phyloP scores from a whole-genome alignment of 1,139 yeast species.

The Geotrichum reessii region DNA sequence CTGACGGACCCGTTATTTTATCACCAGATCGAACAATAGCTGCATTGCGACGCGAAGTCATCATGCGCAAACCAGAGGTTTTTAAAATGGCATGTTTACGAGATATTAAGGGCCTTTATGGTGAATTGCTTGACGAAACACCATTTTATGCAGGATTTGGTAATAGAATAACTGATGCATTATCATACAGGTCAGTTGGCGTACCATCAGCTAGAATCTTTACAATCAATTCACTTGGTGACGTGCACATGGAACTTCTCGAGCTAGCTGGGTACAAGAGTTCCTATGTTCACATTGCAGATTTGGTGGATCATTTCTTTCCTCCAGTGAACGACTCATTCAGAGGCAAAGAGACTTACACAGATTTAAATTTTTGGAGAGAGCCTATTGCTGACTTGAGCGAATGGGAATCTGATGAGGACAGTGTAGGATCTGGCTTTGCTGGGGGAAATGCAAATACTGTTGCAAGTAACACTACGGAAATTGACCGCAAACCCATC shows the following conservation, averaged over 20 bases:
- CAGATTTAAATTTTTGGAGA: constrained; percentile 90
- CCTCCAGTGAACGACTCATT: constrained; percentile 52
- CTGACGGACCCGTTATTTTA: constrained; percentile 88
- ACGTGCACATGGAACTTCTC: constrained; percentile 92
- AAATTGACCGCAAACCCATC: constrained; percentile 12
- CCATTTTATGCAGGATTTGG: constrained; percentile 99
- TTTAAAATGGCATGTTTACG: constrained; percentile 95
- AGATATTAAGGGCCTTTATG: constrained; percentile 66
- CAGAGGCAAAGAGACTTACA: constrained; percentile 48
- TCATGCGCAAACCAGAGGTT: constrained; percentile 90
- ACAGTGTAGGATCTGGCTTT: constrained; percentile 21
- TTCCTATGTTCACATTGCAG: constrained; percentile 84
- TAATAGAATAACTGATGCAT: constrained; percentile 92
- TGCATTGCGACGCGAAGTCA: constrained; percentile 85
- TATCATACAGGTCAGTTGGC: constrained; percentile 88
- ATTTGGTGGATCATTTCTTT: constrained; percentile 93
- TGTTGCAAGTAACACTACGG: constrained; percentile 11
- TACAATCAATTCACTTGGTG: constrained; percentile 94
- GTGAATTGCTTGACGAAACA: constrained; percentile 39
- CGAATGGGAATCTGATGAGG: constrained; percentile 44
- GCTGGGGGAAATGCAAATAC: constrained; percentile 14
- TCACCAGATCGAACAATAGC: constrained; percentile 98
- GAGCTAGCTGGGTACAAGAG: constrained; percentile 91
- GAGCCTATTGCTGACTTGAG: constrained; percentile 65
- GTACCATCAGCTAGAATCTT: constrained; percentile 93